Base-by-base conservation (phyloP, 2,329 filamentous ascomycete species). In the Neonectria punicea region DNA sequence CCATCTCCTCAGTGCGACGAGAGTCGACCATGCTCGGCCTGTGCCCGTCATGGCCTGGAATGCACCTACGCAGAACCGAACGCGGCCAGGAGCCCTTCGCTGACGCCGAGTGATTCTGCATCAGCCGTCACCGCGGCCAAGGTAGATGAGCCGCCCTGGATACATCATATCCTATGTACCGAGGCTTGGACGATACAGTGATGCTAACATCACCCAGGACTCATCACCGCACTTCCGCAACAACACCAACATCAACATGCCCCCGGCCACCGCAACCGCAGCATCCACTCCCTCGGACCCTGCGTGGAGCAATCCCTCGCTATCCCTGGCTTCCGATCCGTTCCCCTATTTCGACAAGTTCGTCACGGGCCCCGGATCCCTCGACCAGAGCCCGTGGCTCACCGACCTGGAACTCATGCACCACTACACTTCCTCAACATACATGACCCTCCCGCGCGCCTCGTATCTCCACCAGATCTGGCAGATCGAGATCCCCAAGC, bases 351-450 rank as follows among this genome's bases (percentile, higher is more conserved):
- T 75, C 28, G 61, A 66, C 46, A 73, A 72, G 47, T 70, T 75
- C 16, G 66, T 70, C 2, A 70, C 66, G 1, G 66, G 64, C 7
- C 68, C 67, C 13, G 60, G 59, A 25, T 46, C 65, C 2, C 50
- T 67, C n/a, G 65, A 64, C 16, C 54, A 71, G 34, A 66, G 63
- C 39, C 51, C 61, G 2, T 80, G 77, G 78, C 74, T 77, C 10
- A 73, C 74, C 4, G 78, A 80, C 58, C 74, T 80, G 13, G 75
- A 78, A 61, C 70, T 80, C 43, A 75, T 80, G 70, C 77, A 80
- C 44, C 78, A 80, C 46, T 80, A 75, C 55, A 75, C 74, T 2
- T 70, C 75, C 7, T 66, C 59, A 2, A 77, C 77, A 1, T 77
- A 69, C 51, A 58, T 72, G 7, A 77, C 77, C 2, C 63, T 80